phyloP scores from a whole-genome alignment of 805 yeast genomes.

The Yamadazyma insecticola region DNA sequence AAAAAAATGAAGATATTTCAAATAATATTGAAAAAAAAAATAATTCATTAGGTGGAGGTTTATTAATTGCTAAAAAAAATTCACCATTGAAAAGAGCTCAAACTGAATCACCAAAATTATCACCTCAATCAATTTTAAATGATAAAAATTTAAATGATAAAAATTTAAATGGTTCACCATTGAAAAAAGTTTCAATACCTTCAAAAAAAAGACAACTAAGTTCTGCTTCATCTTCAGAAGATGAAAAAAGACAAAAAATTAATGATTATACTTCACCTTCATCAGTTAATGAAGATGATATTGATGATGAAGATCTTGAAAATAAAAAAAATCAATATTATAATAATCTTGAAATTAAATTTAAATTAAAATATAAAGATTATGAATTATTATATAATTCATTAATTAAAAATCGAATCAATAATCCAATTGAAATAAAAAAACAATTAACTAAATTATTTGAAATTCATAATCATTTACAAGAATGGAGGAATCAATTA shows the following conservation, averaged over 20 bases:
- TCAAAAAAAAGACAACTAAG: conserved; percentile 7
- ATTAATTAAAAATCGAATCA: conserved; percentile 9
- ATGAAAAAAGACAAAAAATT: conserved; percentile 9
- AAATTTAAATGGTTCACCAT: conserved; percentile 1
- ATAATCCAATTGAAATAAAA: conserved; percentile 9
- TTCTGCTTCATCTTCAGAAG: conserved; percentile 10
- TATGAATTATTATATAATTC: conserved; percentile 42
- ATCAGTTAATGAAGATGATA: conserved; percentile 22
- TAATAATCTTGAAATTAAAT: conserved; percentile 41
- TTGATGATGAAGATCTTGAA: conserved; percentile 8
- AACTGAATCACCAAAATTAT: conserved; percentile 13
- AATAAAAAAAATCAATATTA: conserved; percentile 16
- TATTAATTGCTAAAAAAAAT: conserved; percentile 8
- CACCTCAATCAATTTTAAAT: neutral
- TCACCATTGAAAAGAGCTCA: conserved; percentile 12
- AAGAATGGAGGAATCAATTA: conserved; percentile 51
- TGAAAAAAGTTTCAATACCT: conserved; percentile 1
- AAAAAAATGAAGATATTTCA: conserved; percentile 3
- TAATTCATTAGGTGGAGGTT: conserved; percentile 15
- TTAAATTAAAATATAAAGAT: conserved; percentile 45
- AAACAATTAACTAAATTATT: conserved; percentile 35
- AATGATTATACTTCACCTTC: conserved; percentile 33
- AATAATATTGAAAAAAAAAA: neutral
- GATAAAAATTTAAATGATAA: neutral
- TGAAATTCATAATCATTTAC: conserved; percentile 47